phyloP scores from a whole-genome alignment of 345 rosid species.

The Aurinia saxatilis region DNA sequence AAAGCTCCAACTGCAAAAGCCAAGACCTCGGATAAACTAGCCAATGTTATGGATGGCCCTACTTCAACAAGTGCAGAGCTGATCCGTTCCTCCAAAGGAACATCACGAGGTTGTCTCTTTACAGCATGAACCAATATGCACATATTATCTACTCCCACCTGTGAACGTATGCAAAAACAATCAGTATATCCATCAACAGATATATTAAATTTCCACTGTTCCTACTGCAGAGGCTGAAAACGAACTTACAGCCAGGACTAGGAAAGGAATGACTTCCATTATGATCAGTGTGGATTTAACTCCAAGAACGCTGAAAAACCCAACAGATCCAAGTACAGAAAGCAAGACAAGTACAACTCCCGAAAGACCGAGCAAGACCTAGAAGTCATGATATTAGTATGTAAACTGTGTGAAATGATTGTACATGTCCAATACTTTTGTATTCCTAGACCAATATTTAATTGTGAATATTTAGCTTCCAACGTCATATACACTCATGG shows the following conservation, averaged over 20 bases:
- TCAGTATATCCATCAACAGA: slow-evolving; percentile 4
- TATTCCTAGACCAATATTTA: not conserved
- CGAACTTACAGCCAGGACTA: slow-evolving; percentile 90
- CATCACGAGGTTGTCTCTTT: slow-evolving; percentile 66
- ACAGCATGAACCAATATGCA: slow-evolving; percentile 97
- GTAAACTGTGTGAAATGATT: slow-evolving; percentile 11
- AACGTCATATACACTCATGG: not conserved
- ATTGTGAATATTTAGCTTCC: slow-evolving; percentile 13
- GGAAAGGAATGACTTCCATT: slow-evolving; percentile 99
- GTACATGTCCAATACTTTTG: slow-evolving; percentile 2
- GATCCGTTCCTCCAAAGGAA: slow-evolving; percentile 70
- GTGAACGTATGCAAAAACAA: slow-evolving; percentile 4
- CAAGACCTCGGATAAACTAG: slow-evolving; percentile 89
- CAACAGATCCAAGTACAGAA: slow-evolving; percentile 93
- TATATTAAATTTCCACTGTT: slow-evolving; percentile 7
- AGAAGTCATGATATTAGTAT: slow-evolving; percentile 14
- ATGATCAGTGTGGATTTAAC: slow-evolving; percentile 88
- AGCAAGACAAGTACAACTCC: slow-evolving; percentile 95
- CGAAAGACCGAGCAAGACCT: slow-evolving; percentile 91
- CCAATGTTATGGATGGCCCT: slow-evolving; percentile 95
- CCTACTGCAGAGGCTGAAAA: slow-evolving; percentile 4
- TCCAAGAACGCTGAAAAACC: slow-evolving; percentile 85
- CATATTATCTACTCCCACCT: slow-evolving; percentile 99
- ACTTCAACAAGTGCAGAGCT: slow-evolving; percentile 96
- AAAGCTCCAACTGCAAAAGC: slow-evolving; percentile 98